phyloP scores from a whole-genome alignment of 768 basidiomycete species.

The Collybia nuda region DNA sequence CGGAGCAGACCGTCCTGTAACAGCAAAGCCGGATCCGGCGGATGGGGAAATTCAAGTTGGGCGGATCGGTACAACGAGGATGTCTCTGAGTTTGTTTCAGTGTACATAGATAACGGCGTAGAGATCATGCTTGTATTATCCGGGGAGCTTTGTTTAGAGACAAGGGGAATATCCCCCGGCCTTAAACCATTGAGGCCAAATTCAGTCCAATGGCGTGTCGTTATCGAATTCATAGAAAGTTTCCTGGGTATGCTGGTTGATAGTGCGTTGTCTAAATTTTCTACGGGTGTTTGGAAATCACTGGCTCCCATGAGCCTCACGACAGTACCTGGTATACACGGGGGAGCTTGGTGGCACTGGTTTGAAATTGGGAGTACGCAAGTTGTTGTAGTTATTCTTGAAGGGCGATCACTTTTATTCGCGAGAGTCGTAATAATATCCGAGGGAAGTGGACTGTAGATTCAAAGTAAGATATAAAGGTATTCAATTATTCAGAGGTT shows the following conservation, averaged over 20 bases:
- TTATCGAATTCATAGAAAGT: slow-evolving; percentile 26
- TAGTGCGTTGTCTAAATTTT: background rate
- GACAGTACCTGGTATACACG: too few species aligned
- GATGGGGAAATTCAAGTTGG: slow-evolving; percentile 41
- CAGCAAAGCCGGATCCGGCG: slow-evolving; percentile 27
- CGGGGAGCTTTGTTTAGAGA: background rate
- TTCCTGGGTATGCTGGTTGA: slow-evolving; percentile 6
- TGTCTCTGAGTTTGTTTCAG: slow-evolving; percentile 31
- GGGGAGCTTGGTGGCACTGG: too few species aligned
- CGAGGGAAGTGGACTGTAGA: too few species aligned
- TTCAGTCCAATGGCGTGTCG: slow-evolving; percentile 27
- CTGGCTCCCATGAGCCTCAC: too few species aligned
- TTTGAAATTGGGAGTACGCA: too few species aligned
- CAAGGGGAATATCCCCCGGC: slow-evolving; percentile 9
- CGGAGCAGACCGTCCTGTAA: too few species aligned
- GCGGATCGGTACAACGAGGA: slow-evolving; percentile 34
- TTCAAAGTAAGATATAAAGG: too few species aligned
- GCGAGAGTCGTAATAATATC: too few species aligned
- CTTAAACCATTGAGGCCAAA: slow-evolving; percentile 23
- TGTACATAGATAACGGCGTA: slow-evolving; percentile 27
- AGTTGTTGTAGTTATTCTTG: too few species aligned
- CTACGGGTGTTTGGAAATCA: background rate
- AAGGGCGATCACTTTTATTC: too few species aligned
- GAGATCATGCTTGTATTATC: slow-evolving; percentile 20
- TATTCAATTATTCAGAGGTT: too few species aligned